Percentiles rank a stretch among this genome's conserved stretches.
phyloP scores from a whole-genome alignment of 345 rosid genomes.

The Raphanus sativus region DNA sequence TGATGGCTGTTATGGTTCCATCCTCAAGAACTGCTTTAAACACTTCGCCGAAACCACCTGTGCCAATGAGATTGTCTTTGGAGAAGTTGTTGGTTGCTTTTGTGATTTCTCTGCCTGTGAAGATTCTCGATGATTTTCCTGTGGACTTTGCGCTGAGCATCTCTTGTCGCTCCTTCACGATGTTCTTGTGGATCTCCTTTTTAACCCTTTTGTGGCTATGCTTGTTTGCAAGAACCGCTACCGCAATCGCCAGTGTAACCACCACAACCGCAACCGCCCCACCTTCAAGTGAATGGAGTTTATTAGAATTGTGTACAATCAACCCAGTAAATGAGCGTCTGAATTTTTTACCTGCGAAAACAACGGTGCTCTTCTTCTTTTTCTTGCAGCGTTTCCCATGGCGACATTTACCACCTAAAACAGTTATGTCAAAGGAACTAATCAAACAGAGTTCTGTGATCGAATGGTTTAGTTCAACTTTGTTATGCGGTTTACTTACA shows the following conservation, averaged over 20 bases:
- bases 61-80: constrained; percentile 49
- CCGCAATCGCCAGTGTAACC: constrained; percentile 22
- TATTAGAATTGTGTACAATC: background rate
- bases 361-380: constrained; percentile 38
- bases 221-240: constrained; percentile 37
- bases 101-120: constrained; percentile 48
- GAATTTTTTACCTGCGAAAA: constrained; percentile 44
- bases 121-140: constrained; percentile 52
- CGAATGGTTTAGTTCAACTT: background rate
- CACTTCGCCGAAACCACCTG: constrained; percentile 69
- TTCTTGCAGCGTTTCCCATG: constrained; percentile 50
- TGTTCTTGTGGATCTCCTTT: constrained; percentile 39
- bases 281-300: constrained; percentile 33
- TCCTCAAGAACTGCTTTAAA: constrained; percentile 57
- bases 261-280: constrained; percentile 41
- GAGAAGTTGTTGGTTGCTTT: constrained; percentile 65
- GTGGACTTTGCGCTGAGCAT: constrained; percentile 48
- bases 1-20: constrained; percentile 54
- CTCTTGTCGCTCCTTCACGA: constrained; percentile 56
- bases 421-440: constrained; percentile 8
- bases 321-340: background rate
- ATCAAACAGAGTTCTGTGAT: background rate
- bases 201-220: constrained; percentile 30
- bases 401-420: constrained; percentile 50
- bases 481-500: constrained; percentile 41